Base-by-base conservation (phyloP, 768 basidiomycete species). In the Calocybe cyanea region DNA sequence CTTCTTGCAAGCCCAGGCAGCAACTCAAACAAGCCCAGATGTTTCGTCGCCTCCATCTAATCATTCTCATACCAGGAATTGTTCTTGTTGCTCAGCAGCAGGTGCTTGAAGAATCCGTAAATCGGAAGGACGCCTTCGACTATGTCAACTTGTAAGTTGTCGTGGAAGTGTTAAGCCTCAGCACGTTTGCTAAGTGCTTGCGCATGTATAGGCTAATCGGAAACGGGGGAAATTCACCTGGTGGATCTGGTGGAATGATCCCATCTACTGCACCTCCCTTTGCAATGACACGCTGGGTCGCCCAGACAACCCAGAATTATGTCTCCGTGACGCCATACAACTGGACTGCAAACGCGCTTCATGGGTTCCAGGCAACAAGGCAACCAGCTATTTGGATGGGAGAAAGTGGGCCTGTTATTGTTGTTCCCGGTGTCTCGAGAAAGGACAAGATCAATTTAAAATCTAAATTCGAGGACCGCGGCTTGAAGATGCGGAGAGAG, bases 341-440 rank as follows among this genome's bases (percentile, higher is more conserved):
- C 60, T 72, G 76, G 59, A 83, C 85, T 0, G 59, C 64, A n/a
- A 54, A 53, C 18, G 56, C 50, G 13, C 76, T 90, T 2, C 82
- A 87, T 53, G 88, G 89, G 0, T 89, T 91, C 55, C 77, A 85
- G 38, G 87, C 77, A 4, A 90, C 88, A 3, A 80, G 87, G 44
- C 89, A 89, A 52, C 87, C 88, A 9, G 89, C 89, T 0, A 90
- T 92, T 30, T 91, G 87, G 88, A 91, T 92, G 87, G 88, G 84
- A 2, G 85, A 87, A 55, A 85, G 80, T 51, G 86, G 76, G 0
- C 76, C 77, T 38, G 76, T 81, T 2, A 69, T 76, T 4, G 67
- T 88, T 19, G 71, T 73, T 23, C 83, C 86, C 9, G 85, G 85
- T 6, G 62, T 70, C 3, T 62, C 67, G 0, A 38, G 34, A 18